Base-by-base conservation (phyloP, 106 monocot genomes). In the Phalaenopsis aphrodite region DNA sequence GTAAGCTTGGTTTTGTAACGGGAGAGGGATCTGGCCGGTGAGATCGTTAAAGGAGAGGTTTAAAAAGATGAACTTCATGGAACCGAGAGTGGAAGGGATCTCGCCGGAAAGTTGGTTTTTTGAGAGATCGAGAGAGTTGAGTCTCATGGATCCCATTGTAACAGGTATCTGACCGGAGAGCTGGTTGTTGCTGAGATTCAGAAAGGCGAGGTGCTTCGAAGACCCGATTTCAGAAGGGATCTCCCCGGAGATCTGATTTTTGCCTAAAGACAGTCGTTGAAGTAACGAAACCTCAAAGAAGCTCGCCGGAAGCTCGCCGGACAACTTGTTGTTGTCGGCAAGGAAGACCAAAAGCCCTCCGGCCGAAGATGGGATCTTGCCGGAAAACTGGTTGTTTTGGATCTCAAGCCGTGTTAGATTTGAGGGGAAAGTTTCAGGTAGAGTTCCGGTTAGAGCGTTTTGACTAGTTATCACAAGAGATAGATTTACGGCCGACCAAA, bases 401-500 rank as follows among this genome's bases (percentile, higher is more conserved):
- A 96, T 84, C 17, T 91, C 84, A 41, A 96, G 41, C 21, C 85
- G 79, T 1, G 84, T 78, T 1, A 96, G 82, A 41, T 87, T 91
- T 79, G 17, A 46, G 2, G 88, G 87, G 12, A 96, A 19, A 4
- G 23, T 23, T 6, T 86, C 81, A 0, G 96, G 91, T 0, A 96
- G 78, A 2, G 81, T 77, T 3, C 96, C 96, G 41, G 85, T 77
- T 58, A 96, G 78, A n/a, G 58, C 36, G 81, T 93, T 96, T 41
- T 47, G 19, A 1, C 19, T 19, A 10, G 88, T 56, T 19, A 84
- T 47, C 38, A 91, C 80, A 0, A 23, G 52, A 8, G 56, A 84
- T 9, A 93, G 84, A 18, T 84, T 82, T 82, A 52, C 18, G 67
- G 78, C 42, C 9, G 83, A 79, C 95, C 95, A 96, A 10, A 96